phyloP scores from a whole-genome alignment of 1,284 basidiomycete species.

The Ustilago sp. region DNA sequence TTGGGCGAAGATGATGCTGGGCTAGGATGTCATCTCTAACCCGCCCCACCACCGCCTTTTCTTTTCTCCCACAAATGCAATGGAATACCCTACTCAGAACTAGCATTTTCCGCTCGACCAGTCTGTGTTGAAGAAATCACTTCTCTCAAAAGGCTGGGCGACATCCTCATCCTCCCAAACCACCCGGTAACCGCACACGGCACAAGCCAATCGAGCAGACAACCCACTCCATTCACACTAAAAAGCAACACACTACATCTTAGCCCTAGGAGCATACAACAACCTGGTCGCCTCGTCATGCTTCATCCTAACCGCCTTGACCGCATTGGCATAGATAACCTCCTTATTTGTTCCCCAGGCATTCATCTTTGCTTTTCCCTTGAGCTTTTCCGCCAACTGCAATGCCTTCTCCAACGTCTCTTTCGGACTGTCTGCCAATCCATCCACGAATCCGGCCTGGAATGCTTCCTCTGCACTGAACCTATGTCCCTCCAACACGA shows the following conservation, averaged over 20 bases:
- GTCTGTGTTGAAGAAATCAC: too few species aligned
- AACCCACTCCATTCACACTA: too few species aligned
- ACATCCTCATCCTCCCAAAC: not conserved
- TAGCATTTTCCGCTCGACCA: too few species aligned
- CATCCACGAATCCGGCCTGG: conserved; percentile 78
- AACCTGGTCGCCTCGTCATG: conserved; percentile 30
- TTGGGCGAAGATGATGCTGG: not conserved
- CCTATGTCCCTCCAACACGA: conserved; percentile 84
- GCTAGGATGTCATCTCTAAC: conserved; percentile 4
- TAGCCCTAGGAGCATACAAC: conserved; percentile 31
- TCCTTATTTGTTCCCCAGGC: conserved; percentile 73
- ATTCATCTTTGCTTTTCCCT: conserved; percentile 71
- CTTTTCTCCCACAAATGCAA: not conserved
- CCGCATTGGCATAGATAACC: conserved; percentile 52
- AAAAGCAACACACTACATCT: conserved; percentile 16
- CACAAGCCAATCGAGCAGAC: too few species aligned
- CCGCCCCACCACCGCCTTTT: not conserved
- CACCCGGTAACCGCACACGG: not conserved
- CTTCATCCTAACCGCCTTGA: conserved; percentile 38
- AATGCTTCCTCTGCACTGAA: conserved; percentile 82
- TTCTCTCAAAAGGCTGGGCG: not conserved
- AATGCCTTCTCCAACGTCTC: conserved; percentile 74
- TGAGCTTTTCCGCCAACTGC: conserved; percentile 70
- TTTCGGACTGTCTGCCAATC: conserved; percentile 74
- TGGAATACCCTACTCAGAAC: not conserved